A percentile compares a stretch with the other conserved stretches of the same genome.
These are phyloP conservation scores for Claviceps sorghi DNA, from an alignment of 2,329 filamentous ascomycete species.

Conservation along the genomic window DNA sequence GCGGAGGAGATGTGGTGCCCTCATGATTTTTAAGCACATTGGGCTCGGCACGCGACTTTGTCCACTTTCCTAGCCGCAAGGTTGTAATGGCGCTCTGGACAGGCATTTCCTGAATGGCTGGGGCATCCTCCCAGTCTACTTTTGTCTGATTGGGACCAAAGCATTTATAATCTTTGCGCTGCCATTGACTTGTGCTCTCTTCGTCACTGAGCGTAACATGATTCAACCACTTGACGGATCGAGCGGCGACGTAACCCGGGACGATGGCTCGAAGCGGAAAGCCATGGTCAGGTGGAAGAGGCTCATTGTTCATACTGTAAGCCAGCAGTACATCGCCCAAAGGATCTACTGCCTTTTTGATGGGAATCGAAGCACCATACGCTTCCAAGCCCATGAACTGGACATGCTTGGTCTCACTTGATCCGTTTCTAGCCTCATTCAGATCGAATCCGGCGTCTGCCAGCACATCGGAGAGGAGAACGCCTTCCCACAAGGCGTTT, in stretches of 20 bases:
- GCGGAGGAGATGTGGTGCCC: not conserved
- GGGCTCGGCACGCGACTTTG: not conserved
- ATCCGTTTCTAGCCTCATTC: conserved; percentile 19
- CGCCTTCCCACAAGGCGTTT: conserved; percentile 44
- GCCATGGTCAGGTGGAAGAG: conserved; percentile 50
- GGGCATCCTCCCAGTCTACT: conserved; percentile 47
- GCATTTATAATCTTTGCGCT: conserved; percentile 53
- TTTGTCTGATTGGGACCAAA: conserved; percentile 49
- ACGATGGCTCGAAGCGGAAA: conserved; percentile 49
- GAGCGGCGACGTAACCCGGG: conserved; percentile 50
- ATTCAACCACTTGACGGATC: conserved; percentile 56
- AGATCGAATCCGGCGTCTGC: conserved; percentile 38
- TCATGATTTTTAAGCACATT: not conserved
- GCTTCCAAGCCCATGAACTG: conserved; percentile 46
- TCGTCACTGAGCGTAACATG: conserved; percentile 50
- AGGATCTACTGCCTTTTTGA: conserved; percentile 42
- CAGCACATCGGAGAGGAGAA: conserved; percentile 39
- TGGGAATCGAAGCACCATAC: conserved; percentile 46
- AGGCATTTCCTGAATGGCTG: conserved; percentile 53
- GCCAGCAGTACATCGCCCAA: conserved; percentile 51
- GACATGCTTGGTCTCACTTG: conserved; percentile 32
- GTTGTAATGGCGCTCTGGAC: conserved; percentile 52
- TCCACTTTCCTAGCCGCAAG: conserved; percentile 28
- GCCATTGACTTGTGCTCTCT: conserved; percentile 51
- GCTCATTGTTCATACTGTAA: conserved; percentile 51